Evolutionary conservation across 1,284 basidiomycete species (phyloP), one percentile per base, ranked within the genome.

Genomic region (Naganishia albida): DNA sequence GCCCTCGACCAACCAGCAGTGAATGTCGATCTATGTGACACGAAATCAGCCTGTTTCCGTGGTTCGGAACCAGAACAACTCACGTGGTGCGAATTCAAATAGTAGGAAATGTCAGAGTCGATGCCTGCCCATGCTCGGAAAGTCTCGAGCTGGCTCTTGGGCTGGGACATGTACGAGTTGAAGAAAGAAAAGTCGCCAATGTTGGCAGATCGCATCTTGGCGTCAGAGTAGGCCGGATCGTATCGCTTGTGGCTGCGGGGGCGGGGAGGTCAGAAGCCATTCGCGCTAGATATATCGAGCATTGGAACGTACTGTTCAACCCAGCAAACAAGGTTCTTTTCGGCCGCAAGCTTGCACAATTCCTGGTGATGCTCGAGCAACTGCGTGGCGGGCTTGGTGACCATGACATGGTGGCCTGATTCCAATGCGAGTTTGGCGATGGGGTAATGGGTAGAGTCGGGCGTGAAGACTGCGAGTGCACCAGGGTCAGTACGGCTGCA

Each of bases 111-210:
- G 73, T 94, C 92, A 28, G 89, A 91, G 75, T 94, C 92, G 77
- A 88, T 90, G 25, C 93, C 93, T 8, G 92, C 93, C 93, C 93
- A 95, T 20, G 89, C 89, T 68, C 88, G 87, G 85, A 94, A 95
- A 0, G 92, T 94, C 79, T 92, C 90, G 30, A 96, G 83, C 80
- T 96, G 93, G 74, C 86, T 88, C 81, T 96, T 96, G 53, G 93
- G 93, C 77, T 95, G 93, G 72, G 89, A 91, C 93, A 96, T 96
- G 79, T 82, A 78, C 55, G 73, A 73, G 75, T 79, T 74, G 70
- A 79, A 83, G 80, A 93, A 96, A 80, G 93, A 93, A 81, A 94
- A 92, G 76, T 94, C 90, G 51, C 93, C 93, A 54, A 95, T 83
- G 26, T 84, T 81, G 40, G 84, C 84, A 16, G 91, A 87, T 63